phyloP scores from a whole-genome alignment of 2,329 filamentous ascomycete species.

The Aspergillus sclerotialis region DNA sequence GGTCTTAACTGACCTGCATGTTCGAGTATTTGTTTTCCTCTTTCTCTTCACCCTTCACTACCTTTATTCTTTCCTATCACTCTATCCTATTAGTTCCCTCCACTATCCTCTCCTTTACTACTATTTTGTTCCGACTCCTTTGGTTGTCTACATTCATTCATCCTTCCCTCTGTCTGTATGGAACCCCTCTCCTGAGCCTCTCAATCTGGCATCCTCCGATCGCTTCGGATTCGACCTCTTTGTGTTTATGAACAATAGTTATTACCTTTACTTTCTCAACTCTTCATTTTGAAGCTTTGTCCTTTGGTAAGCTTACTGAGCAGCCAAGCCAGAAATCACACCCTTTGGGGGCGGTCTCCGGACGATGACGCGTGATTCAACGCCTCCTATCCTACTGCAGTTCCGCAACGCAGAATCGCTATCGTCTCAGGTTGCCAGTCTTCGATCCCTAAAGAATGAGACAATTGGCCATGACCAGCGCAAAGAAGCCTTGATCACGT shows the following conservation, averaged over 20 bases:
- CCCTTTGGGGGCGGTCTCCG: conserved; percentile 23
- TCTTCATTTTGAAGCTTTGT: not conserved
- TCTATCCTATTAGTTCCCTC: no score
- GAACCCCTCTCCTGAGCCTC: conserved; percentile 4
- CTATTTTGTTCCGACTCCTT: no score
- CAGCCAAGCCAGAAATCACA: no score
- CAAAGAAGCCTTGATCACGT: conserved; percentile 70
- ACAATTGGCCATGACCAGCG: conserved; percentile 79
- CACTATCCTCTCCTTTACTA: no score
- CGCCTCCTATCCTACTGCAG: conserved; percentile 50
- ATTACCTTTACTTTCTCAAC: not conserved
- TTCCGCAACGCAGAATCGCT: conserved; percentile 47
- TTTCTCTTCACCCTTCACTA: no score
- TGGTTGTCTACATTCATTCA: no score
- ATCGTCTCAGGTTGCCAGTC: conserved; percentile 43
- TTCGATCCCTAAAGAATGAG: conserved; percentile 78
- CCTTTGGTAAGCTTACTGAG: no score
- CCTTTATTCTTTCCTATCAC: no score
- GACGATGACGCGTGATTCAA: conserved; percentile 50
- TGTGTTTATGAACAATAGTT: no score
- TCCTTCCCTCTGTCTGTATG: conserved; percentile 1
- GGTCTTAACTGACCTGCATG: no score
- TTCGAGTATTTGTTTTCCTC: no score
- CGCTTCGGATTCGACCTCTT: not conserved
- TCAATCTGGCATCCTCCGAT: no score